Evolutionary conservation across 257 asterid genomes (phyloP).

Genomic region (Lantana camara): DNA sequence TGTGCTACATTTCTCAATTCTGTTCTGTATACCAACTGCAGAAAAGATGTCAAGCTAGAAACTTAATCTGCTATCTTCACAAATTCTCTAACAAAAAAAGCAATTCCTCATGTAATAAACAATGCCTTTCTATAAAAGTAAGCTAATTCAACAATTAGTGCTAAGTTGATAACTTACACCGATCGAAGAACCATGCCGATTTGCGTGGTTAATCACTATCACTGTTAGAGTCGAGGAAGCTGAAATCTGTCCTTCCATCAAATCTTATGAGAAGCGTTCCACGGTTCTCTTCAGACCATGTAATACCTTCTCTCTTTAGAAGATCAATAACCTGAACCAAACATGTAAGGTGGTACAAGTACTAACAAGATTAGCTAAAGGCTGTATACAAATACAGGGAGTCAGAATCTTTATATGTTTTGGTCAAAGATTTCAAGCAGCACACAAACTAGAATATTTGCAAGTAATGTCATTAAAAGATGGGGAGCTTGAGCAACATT

Average conservation of each 20-base stretch:
- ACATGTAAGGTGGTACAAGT: too few relatives aligned
- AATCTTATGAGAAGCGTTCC: conserved; percentile 81
- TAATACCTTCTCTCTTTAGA: conserved; percentile 66
- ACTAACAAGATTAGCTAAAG: not conserved
- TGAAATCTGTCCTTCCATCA: conserved; percentile 58
- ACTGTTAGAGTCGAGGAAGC: conserved; percentile 67
- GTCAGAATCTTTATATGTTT: not conserved
- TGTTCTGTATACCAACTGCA: conserved; percentile 11
- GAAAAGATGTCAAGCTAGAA: conserved; percentile 17
- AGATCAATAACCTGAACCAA: conserved; percentile 62
- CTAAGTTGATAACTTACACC: too few relatives aligned
- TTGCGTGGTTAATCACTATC: conserved; percentile 51
- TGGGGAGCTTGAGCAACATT: too few relatives aligned
- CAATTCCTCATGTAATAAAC: not conserved
- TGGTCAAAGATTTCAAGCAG: too few relatives aligned
- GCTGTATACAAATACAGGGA: not conserved
- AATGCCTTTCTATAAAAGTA: too few relatives aligned
- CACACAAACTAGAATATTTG: too few relatives aligned
- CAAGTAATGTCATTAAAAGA: too few relatives aligned
- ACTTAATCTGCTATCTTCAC: conserved; percentile 17
- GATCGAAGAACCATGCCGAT: too few relatives aligned
- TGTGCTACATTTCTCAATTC: conserved; percentile 14
- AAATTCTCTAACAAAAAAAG: conserved; percentile 19
- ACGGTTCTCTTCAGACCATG: conserved; percentile 77
- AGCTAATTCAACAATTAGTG: too few relatives aligned